Evolutionary conservation across 768 basidiomycete species (phyloP), one percentile per base, ranked within the genome.

Genomic region (Dioszegia aurantiaca): DNA sequence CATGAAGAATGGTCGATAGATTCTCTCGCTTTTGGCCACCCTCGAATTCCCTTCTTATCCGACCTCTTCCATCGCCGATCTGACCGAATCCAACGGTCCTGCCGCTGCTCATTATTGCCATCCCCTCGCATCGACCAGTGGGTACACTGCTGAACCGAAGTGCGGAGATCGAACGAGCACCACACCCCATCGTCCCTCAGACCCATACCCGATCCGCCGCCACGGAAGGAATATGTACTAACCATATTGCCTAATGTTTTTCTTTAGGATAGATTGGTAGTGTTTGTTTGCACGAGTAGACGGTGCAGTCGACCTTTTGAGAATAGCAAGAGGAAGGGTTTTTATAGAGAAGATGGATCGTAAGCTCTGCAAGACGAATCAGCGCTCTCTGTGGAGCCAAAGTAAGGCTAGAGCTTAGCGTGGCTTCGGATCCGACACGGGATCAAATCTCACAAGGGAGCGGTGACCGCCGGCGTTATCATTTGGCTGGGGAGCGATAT

Each of bases 211-310:
- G 24, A 41, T n/a, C 43, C 3, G 12, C 40, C 43, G 28, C 41
- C 27, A 8, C 40, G 12, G 30, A 19, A 43, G 39, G 21, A 40
- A 46, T 41, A 17, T 17, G 5, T 4, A 59, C 62, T 63, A 23
- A 63, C 62, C 62, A 63, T 63, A 51, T 60, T 63, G 62, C 27
- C 33, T 55, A n/a, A 40, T 31, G 11, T 40, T 8, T 44, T 54
- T 17, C 2, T 47, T 48, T 26, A 30, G 39, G 19, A n/a, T n/a
- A n/a, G n/a, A n/a, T n/a, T n/a, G n/a, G n/a, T n/a, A n/a, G n/a
- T n/a, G n/a, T n/a, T n/a, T n/a, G n/a, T n/a, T n/a, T n/a, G n/a
- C n/a, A n/a, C n/a, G n/a, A n/a, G n/a, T n/a, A n/a, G n/a, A n/a
- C n/a, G n/a, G n/a, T n/a, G n/a, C n/a, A n/a, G 27, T 47, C 14